Base-by-base conservation (phyloP, 2,329 filamentous ascomycete species). In the Aspergillus sp. region DNA sequence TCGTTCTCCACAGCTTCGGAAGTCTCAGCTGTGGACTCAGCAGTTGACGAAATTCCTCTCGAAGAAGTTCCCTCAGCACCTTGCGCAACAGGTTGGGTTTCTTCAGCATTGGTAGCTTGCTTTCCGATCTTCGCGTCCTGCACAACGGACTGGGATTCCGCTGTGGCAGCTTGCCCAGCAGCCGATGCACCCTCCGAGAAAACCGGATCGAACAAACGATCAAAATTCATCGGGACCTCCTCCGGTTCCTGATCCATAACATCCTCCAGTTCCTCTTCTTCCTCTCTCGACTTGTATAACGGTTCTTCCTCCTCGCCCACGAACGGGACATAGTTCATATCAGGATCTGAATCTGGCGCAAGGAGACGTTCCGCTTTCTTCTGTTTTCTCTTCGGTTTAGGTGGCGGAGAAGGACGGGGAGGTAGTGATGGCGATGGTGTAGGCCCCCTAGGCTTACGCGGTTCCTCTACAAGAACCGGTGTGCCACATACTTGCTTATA, bases 401-500 rank as follows among this genome's bases (percentile, higher is more conserved):
- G 25, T 30, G 25, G 25, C 9, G 25, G 9, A 5, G 10, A 30
- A 30, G 25, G 9, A 30, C 9, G 9, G 25, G 25, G 9, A 12
- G 25, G 25, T 12, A 10, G 25, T 30, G 25, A 30, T 30, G 13
- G 10, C 15, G 12, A 17, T 13, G 47, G 25, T 15, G 44, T 44
- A 20, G 46, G 50, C 22, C 47, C 48, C 10, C 48, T 39, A 20
- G 44, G 37, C 12, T 49, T 57, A 4, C 47, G 19, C n/a, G 66
- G 65, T 20, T 60, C 45, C n/a, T 55, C 53, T 9, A 56, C 56
- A 10, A 66, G 48, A 32, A 69, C 61, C 5, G 84, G 81, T 38
- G 95, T 78, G 42, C 81, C 79, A 82, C 91, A 90, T 1, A 89
- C 87, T 67, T 95, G 84, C 55, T 89, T 78, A n/a, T 94, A 69